These are phyloP conservation scores for Moricandia moricandioides DNA, from an alignment of 345 rosid species.

Conservation along the genomic window DNA sequence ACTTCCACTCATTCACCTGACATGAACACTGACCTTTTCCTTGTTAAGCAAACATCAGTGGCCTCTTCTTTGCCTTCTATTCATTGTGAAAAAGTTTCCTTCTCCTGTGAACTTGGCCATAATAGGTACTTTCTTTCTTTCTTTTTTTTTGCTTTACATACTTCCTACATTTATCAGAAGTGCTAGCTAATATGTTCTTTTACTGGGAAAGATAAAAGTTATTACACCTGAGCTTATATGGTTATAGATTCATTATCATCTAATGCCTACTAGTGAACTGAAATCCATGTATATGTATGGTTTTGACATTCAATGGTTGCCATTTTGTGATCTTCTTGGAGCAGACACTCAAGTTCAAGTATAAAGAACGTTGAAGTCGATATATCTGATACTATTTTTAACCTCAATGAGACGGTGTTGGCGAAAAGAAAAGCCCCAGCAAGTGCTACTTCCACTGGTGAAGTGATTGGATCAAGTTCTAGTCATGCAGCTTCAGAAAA, in stretches of 20 bases:
- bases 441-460: constrained; percentile 43
- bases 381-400: constrained; percentile 57
- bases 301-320: background rate
- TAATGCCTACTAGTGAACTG: background rate
- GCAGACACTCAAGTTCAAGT: constrained; percentile 73
- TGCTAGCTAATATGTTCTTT: background rate
- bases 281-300: background rate
- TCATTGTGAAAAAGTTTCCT: constrained; percentile 67
- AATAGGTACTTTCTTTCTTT: constrained; percentile 52
- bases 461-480: constrained; percentile 36
- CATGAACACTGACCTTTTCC: constrained; percentile 37
- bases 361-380: constrained; percentile 64
- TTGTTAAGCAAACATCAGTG: constrained; percentile 45
- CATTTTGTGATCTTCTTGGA: constrained; percentile 30
- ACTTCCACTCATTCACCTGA: constrained; percentile 50
- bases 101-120: constrained; percentile 84
- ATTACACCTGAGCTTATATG: background rate
- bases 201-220: background rate
- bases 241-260: background rate
- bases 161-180: too few species aligned
- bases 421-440: constrained; percentile 49
- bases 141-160: too few species aligned
- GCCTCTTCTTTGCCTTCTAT: constrained; percentile 45
- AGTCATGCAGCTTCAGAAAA: constrained; percentile 43
- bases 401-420: constrained; percentile 69